Conservation (phyloP, 768 basidiomycete genomes). For the Tricholoma bakamatsutake region DNA sequence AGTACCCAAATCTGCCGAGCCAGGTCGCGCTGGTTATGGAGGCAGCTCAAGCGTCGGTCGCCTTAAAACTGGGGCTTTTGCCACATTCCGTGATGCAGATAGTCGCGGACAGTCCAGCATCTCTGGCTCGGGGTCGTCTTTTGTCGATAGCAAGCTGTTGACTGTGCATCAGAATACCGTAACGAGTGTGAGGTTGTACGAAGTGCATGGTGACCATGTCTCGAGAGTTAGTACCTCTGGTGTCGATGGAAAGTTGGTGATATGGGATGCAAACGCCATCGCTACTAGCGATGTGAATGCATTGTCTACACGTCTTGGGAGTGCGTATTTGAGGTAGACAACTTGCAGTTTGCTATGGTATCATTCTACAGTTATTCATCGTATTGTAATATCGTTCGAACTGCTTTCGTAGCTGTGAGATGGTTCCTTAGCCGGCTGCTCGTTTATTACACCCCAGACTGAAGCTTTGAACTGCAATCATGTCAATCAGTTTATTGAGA, state of each 20-base stretch:
- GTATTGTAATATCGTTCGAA: constrained; percentile 23
- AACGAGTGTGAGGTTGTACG: constrained; percentile 81
- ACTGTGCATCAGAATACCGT: constrained; percentile 99
- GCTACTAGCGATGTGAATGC: constrained; percentile 25
- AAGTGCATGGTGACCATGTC: constrained; percentile 50
- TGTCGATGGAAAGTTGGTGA: constrained; percentile 87
- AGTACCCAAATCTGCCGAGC: constrained; percentile 36
- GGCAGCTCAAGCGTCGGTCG: constrained; percentile 53
- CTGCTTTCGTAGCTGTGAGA: constrained; percentile 14
- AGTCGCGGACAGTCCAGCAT: constrained; percentile 52
- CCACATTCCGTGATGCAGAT: constrained; percentile 90
- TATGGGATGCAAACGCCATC: constrained; percentile 78
- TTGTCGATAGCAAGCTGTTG: constrained; percentile 64
- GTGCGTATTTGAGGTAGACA: constrained; percentile 36
- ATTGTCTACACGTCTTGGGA: constrained; percentile 45
- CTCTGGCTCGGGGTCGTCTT: constrained; percentile 20
- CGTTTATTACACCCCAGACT: constrained; percentile 90
- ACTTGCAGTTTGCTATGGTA: background rate
- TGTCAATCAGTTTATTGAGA: constrained; percentile 26
- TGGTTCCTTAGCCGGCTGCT: constrained; percentile 44
- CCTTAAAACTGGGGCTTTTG: constrained; percentile 90
- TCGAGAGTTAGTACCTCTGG: constrained; percentile 84
- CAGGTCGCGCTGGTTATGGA: constrained; percentile 40
- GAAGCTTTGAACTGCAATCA: constrained; percentile 83
- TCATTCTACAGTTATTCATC: constrained; percentile 11